Conservation (phyloP, 2,329 filamentous ascomycete species). For the Grosmannia huntii region DNA sequence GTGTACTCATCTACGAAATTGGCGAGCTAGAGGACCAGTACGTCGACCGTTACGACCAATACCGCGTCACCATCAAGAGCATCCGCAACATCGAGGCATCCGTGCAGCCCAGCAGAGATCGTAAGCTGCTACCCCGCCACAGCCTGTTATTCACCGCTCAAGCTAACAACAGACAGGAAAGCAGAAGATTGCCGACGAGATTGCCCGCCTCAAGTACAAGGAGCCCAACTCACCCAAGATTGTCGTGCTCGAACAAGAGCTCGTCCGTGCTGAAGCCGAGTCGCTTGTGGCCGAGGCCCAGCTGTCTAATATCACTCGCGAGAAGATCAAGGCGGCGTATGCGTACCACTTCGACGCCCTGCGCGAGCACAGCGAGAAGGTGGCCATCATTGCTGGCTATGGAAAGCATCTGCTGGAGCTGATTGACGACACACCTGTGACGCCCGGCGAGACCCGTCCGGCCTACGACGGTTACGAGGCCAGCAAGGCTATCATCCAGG, state of each 20-base stretch:
- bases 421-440: conserved; percentile 92
- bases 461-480: conserved; percentile 98
- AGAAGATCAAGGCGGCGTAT: conserved; percentile 98
- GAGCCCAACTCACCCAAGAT: conserved; percentile 97
- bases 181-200: conserved; percentile 98
- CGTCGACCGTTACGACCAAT: conserved; percentile 97
- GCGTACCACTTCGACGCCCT: conserved; percentile 97
- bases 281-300: conserved; percentile 98
- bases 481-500: conserved; percentile 97
- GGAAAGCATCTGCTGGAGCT: conserved; percentile 97
- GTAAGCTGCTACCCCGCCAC: conserved; percentile 38
- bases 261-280: conserved; percentile 94
- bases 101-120: conserved; percentile 93
- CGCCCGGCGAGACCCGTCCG: conserved; percentile 86
- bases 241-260: conserved; percentile 94
- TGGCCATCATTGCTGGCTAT: conserved; percentile 93
- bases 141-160: neutral
- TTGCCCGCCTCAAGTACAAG: conserved; percentile 98
- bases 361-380: conserved; percentile 94
- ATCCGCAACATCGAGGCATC: conserved; percentile 98
- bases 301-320: conserved; percentile 96
- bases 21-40: conserved; percentile 97
- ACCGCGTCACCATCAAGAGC: conserved; percentile 97
- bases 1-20: conserved; percentile 95
- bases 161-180: conserved; percentile 49